Conservation (phyloP, 805 yeast genomes). For the Naumovozyma castellii region DNA sequence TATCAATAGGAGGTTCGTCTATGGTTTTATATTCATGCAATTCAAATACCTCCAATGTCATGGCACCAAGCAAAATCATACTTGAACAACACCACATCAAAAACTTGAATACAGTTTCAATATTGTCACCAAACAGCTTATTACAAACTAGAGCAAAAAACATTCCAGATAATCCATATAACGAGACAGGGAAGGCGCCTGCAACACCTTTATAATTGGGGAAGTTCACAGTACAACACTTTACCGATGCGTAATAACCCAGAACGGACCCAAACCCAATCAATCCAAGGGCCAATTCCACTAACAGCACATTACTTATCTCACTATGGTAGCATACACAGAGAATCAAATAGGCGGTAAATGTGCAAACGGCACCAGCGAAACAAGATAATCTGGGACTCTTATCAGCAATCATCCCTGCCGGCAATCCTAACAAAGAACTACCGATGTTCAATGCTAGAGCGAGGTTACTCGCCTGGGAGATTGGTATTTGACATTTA, state of each 20-base stretch:
- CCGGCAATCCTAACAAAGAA: slow-evolving; percentile 60
- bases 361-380: slow-evolving; percentile 46
- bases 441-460: slow-evolving; percentile 55
- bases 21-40: neutral
- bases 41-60: slow-evolving; percentile 9
- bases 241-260: slow-evolving; percentile 49
- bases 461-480: slow-evolving; percentile 56
- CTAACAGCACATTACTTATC: slow-evolving; percentile 32
- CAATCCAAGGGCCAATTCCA: slow-evolving; percentile 41
- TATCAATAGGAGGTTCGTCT: neutral
- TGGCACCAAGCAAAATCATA: slow-evolving; percentile 27
- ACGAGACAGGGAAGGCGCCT: slow-evolving; percentile 56
- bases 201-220: slow-evolving; percentile 65
- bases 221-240: slow-evolving; percentile 45
- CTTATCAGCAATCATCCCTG: slow-evolving; percentile 57
- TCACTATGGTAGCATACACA: slow-evolving; percentile 37
- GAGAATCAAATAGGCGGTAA: slow-evolving; percentile 45
- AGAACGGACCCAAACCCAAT: slow-evolving; percentile 61
- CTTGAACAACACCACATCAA: slow-evolving; percentile 42
- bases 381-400: slow-evolving; percentile 42
- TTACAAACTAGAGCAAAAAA: slow-evolving; percentile 52
- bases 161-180: slow-evolving; percentile 65
- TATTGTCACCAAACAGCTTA: slow-evolving; percentile 40
- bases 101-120: slow-evolving; percentile 47
- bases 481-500: slow-evolving; percentile 46